Evolutionary conservation across 805 yeast genomes (phyloP).

Genomic region (Saccharomyces mikatae): DNA sequence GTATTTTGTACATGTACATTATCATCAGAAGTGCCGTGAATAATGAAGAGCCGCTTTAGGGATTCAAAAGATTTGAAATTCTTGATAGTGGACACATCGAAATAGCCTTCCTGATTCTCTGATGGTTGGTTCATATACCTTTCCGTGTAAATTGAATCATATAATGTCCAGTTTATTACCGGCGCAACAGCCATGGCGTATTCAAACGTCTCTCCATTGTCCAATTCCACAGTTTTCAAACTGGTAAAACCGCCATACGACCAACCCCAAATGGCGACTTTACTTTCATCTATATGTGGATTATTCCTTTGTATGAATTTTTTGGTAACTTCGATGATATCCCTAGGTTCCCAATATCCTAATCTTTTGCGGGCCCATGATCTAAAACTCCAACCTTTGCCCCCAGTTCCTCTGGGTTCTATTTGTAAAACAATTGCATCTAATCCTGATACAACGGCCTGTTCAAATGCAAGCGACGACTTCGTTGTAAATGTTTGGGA

Average conservation of each 20-base stretch:
- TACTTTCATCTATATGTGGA: conserved; percentile 40
- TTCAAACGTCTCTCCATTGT: conserved; percentile 52
- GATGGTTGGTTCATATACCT: conserved; percentile 57
- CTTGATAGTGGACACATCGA: conserved; percentile 36
- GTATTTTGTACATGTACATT: conserved; percentile 75
- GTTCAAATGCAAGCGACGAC: conserved; percentile 48
- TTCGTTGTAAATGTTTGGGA: conserved; percentile 47
- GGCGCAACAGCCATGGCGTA: conserved; percentile 83
- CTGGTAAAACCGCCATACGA: conserved; percentile 79
- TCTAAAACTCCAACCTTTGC: conserved; percentile 60
- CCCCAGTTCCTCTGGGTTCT: conserved; percentile 82
- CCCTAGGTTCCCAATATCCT: conserved; percentile 75
- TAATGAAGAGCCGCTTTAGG: conserved; percentile 52
- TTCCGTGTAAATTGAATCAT: conserved; percentile 75
- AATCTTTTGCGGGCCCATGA: conserved; percentile 48
- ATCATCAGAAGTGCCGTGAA: conserved; percentile 81
- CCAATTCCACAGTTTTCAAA: conserved; percentile 63
- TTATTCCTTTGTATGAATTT: conserved; percentile 38
- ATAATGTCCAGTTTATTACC: conserved; percentile 68
- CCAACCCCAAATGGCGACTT: conserved; percentile 81
- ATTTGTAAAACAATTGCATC: conserved; percentile 57
- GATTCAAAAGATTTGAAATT: conserved; percentile 37
- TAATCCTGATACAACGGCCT: conserved; percentile 46
- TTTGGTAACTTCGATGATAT: conserved; percentile 45
- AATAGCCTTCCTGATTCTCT: conserved; percentile 43